Base-by-base conservation (phyloP, 176 grass and related monocot genomes). In the Aechmea fasciata region DNA sequence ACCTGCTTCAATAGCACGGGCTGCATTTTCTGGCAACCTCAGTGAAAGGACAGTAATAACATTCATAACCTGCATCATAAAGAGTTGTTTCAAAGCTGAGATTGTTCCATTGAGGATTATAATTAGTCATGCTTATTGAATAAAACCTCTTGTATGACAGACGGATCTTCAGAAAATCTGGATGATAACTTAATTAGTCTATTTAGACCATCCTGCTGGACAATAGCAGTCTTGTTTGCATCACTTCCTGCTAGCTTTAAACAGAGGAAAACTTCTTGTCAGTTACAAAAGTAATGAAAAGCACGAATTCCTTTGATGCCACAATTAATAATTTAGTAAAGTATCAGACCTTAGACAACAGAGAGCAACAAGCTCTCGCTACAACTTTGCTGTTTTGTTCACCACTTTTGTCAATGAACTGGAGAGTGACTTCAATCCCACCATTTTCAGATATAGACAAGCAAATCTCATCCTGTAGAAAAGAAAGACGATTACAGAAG, bases 381-480 rank as follows among this genome's bases (percentile, higher is more conserved):
- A 77, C 78, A 51, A 80, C 50, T 79, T 85, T 85, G 73, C 85
- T 82, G 55, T 85, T 83, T 6, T 82, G 84, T 49, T 83, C 50
- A 10, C 86, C 70, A 83, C 84, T 88, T 59, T 85, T 82, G 75
- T 92, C 79, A 52, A 97, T 82, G 69, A 82, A 92, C 41, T 68
- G 71, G 59, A 97, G 82, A 70, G 81, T 91, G 78, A 89, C 77
- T 85, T 92, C 86, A 59, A 97, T 90, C 13, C 94, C 94, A 49
- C 94, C 94, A 77, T 68, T 87, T 77, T 92, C 86, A 64, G 82
- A 89, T 85, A 97, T 90, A 41, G 89, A 97, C 65, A 81, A 79
- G 66, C 94, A 97, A 76, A 97, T 97, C 80, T 97, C 94, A 81
- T 92, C 94, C 93, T 97, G 76, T 64, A 18, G n/a, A 50, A 64